phyloP scores from a whole-genome alignment of 768 basidiomycete genomes.

The Kwoniella sp. region DNA sequence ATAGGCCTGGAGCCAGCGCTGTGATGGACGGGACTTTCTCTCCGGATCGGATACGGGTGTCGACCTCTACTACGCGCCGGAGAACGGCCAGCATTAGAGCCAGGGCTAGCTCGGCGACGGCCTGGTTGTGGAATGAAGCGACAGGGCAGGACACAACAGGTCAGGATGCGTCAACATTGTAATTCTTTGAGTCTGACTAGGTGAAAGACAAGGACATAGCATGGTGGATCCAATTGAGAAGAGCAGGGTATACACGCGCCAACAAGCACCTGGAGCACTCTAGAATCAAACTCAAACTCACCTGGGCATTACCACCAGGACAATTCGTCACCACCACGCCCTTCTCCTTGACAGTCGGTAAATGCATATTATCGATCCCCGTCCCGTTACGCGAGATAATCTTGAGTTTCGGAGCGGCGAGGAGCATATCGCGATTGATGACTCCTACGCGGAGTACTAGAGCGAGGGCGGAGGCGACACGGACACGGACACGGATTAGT shows the following conservation, averaged over 20 bases:
- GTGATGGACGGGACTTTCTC: conserved; percentile 39
- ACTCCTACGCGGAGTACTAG: conserved; percentile 40
- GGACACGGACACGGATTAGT: too few relatives aligned
- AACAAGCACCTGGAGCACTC: neutral
- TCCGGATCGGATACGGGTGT: conserved; percentile 36
- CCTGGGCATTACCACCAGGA: conserved; percentile 50
- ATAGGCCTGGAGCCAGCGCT: conserved; percentile 43
- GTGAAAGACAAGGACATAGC: too few relatives aligned
- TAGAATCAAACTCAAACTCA: conserved; percentile 17
- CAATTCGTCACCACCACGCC: conserved; percentile 45
- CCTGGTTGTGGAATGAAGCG: conserved; percentile 12
- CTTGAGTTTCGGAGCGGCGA: conserved; percentile 26
- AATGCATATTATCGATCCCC: conserved; percentile 47
- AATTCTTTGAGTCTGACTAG: neutral
- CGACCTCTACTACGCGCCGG: conserved; percentile 43
- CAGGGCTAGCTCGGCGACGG: conserved; percentile 45
- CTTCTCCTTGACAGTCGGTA: conserved; percentile 29
- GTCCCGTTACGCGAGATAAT: conserved; percentile 45
- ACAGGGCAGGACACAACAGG: neutral
- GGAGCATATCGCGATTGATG: conserved; percentile 22
- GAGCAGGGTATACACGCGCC: too few relatives aligned
- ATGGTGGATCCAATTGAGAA: too few relatives aligned
- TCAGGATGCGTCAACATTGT: neutral
- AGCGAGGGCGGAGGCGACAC: neutral
- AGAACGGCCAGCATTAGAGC: conserved; percentile 37